Evolutionary conservation across 495 filamentous ascomycete species (phyloP), one percentile per base, ranked within the genome.

Genomic region (Tuber umbilicatum): DNA sequence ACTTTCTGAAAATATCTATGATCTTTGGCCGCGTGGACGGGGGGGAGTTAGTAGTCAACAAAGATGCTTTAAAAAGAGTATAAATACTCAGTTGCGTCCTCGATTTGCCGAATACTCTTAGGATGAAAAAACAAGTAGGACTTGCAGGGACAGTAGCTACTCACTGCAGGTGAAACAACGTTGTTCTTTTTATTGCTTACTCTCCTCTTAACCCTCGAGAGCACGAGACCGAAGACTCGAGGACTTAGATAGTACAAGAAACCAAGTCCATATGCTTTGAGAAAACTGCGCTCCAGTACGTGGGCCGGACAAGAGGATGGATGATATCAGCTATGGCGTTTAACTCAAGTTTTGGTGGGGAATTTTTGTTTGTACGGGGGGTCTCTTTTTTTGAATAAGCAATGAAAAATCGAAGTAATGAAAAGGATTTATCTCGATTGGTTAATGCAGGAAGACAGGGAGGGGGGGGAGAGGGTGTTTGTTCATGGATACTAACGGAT

Each of bases 241-340:
- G 92, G 92, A 42, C 87, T 87, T 42, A 92, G 87, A 70, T 88
- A 88, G 47, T 90, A 92, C 40, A 90, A 85, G 85, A 93, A 93
- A 42, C 91, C 92, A 73, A 96, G 83, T 14, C 88, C 84, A 83
- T 93, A 96, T 70, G 92, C 93, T 72, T 89, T 89, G 69, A 92
- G 82, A 73, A 93, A 85, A 31, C 92, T 93, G 55, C 17, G 5
- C 55, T 64, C 55, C 55, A 64, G 27, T 64, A 7, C 27, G 27
- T 19, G 55, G 55, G 27, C 55, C 55, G 55, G 55, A 19, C 27
- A 64, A 21, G 70, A 68, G 75, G 39, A 71, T 73, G 71, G 42
- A 35, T 69, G 35, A 37, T 50, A 73, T 80, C 70, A 80, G 78
- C 78, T 60, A 80, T 68, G 43, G 70, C 69, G 70, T 78, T 42